Percentiles rank a stretch among this genome's conserved stretches.
Conservation (phyloP, 2,329 filamentous ascomycete genomes). For the Fusarium foetens region DNA sequence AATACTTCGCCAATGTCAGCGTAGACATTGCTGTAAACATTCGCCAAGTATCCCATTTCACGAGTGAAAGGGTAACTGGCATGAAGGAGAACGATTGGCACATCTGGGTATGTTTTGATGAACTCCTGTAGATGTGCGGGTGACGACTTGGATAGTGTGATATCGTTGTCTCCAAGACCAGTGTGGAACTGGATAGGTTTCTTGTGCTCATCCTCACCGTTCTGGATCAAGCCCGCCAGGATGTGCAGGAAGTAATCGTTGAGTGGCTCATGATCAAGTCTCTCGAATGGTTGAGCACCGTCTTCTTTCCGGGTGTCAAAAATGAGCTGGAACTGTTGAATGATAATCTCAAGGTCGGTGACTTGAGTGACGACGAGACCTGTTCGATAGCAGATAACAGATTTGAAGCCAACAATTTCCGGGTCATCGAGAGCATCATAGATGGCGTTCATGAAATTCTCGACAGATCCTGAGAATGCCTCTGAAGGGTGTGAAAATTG, state of each 20-base stretch:
- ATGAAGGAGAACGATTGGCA: conserved; percentile 82
- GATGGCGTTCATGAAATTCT: conserved; percentile 58
- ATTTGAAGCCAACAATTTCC: conserved; percentile 83
- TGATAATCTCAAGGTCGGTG: conserved; percentile 55
- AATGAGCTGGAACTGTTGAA: conserved; percentile 54
- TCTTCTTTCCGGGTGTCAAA: conserved; percentile 38
- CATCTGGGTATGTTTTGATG: conserved; percentile 73
- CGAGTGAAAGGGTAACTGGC: conserved; percentile 83
- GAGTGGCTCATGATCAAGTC: conserved; percentile 70
- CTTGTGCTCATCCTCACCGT: conserved; percentile 55
- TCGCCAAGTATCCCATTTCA: conserved; percentile 81
- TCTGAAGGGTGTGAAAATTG: conserved; percentile 44
- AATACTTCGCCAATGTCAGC: conserved; percentile 87
- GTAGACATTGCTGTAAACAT: conserved; percentile 81
- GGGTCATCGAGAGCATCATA: conserved; percentile 67
- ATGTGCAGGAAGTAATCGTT: conserved; percentile 77
- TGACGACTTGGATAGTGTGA: conserved; percentile 74
- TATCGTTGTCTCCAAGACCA: conserved; percentile 82
- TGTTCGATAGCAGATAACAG: conserved; percentile 82
- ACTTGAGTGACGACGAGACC: conserved; percentile 69
- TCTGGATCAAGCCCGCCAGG: conserved; percentile 67
- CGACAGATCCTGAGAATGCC: conserved; percentile 50
- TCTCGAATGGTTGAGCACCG: conserved; percentile 52
- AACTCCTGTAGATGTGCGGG: conserved; percentile 80
- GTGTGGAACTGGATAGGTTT: conserved; percentile 89